phyloP scores from a whole-genome alignment of 257 asterid species.

The Solanum pinnatisectum region DNA sequence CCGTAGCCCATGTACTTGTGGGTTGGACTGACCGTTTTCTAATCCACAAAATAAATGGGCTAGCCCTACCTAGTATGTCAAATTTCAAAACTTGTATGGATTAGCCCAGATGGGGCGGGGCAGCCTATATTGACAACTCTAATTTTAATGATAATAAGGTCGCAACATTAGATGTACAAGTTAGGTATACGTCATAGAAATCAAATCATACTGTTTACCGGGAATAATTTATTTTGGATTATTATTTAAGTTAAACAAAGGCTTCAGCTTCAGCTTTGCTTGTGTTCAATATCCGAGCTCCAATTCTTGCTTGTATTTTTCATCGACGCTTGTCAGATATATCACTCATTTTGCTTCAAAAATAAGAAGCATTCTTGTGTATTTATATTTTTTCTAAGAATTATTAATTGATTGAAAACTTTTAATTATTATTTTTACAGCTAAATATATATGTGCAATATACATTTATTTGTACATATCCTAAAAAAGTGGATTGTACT shows the following conservation, averaged over 20 bases:
- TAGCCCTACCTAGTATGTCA: accelerated
- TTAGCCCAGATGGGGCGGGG: accelerated
- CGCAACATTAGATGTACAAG: neutral
- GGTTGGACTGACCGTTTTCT: too few relatives aligned
- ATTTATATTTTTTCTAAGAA: neutral
- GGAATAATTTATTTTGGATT: neutral
- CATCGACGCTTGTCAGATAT: neutral
- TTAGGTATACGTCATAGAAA: neutral
- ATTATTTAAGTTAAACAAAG: neutral
- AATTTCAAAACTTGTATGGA: too few relatives aligned
- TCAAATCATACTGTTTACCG: neutral
- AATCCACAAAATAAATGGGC: too few relatives aligned
- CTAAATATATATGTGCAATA: neutral
- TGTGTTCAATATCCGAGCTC: neutral
- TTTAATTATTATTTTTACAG: too few relatives aligned
- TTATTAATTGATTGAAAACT: neutral
- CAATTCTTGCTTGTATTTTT: neutral
- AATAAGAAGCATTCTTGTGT: neutral
- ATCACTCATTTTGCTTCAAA: neutral
- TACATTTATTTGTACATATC: neutral
- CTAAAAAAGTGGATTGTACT: neutral
- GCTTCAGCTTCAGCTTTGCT: neutral
- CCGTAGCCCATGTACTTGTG: too few relatives aligned
- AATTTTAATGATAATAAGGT: neutral
- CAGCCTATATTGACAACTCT: too few relatives aligned